Conservation (phyloP, 2,329 filamentous ascomycete genomes). For the Pseudocercospora ulei region DNA sequence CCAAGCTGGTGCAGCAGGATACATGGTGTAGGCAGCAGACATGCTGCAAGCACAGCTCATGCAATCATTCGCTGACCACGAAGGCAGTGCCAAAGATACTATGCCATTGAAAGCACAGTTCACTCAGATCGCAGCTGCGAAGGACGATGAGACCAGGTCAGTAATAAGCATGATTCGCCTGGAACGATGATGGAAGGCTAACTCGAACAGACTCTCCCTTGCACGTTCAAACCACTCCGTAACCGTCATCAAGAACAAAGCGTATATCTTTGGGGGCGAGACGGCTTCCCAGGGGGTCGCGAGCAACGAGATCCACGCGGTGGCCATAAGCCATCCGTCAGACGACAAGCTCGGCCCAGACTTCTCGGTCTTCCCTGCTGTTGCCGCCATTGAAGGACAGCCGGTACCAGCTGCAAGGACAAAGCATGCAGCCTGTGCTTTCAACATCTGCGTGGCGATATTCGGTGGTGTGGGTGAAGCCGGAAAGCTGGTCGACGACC, state of each 20-base stretch:
- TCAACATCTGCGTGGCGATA: constrained; percentile 36
- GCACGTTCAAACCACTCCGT: constrained; percentile 35
- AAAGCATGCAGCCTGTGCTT: constrained; percentile 37
- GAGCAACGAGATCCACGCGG: constrained; percentile 38
- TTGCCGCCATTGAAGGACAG: constrained; percentile 30
- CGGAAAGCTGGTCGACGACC: constrained; percentile 32
- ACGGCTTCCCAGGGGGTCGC: constrained; percentile 24
- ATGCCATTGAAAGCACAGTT: constrained; percentile 39
- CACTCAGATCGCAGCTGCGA: constrained; percentile 36
- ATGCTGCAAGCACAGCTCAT: not conserved
- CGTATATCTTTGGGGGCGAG: constrained; percentile 40
- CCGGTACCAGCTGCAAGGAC: constrained; percentile 33
- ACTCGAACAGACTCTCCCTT: constrained; percentile 25
- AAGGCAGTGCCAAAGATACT: constrained; percentile 34
- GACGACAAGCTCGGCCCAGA: constrained; percentile 33
- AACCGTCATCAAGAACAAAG: constrained; percentile 37
- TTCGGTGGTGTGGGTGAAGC: constrained; percentile 36
- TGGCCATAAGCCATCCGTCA: constrained; percentile 31
- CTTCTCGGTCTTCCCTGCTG: constrained; percentile 38
- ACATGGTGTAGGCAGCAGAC: constrained; percentile 1
- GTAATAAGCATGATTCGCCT: not conserved
- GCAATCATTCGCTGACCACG: not conserved
- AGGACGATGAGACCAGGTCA: constrained; percentile 31
- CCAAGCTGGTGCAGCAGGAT: constrained; percentile 9
- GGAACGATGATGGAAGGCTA: not conserved